Base-by-base conservation (phyloP, 805 yeast species). In the Blastobotrys terrestris region DNA sequence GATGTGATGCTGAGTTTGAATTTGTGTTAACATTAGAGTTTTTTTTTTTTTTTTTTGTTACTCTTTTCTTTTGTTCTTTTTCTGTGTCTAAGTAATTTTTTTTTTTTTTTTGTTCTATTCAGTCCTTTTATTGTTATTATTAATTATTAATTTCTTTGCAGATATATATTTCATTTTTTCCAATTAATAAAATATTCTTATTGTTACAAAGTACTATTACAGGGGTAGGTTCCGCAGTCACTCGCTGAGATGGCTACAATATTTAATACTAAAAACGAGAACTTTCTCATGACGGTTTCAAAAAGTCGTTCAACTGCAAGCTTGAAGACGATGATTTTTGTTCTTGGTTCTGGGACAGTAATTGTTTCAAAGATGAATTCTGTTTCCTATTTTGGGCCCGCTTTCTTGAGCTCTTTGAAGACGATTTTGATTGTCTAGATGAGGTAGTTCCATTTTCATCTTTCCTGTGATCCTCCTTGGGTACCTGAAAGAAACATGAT, bases 281-380 rank as follows among this genome's bases (percentile, higher is more conserved):
- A 22, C 41, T 43, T 39, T 11, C 22, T 19, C 35, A 15, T 31
- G 26, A 42, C 40, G 46, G 22, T 35, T 45, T 45, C 48, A 45
- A 21, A 19, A 45, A 45, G 16, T 45, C 40, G 39, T 42, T 19
- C 39, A 50, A 39, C 4, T 31, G 45, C 16, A 48, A 44, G 21
- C 46, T 26, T 2, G 39, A 20, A 31, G 47, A 20, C 16, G 22
- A n/a, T 19, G 40, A 48, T 11, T 26, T 26, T 45, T 31, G 13
- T 31, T 48, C 54, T 41, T 40, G 39, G 13, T 45, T 55, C 45
- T 50, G 46, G 7, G 53, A 47, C 16, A 56, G 47, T 35, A 53
- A 40, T 5, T 19, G 39, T 53, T 52, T 47, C 16, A 58, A 41
- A 21, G 55, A 51, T 13, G 56, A 55, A 40, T 46, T 39, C 8